Conservation (phyloP, 371 early-diverging fungal species). For the Rhizopus delemar region DNA sequence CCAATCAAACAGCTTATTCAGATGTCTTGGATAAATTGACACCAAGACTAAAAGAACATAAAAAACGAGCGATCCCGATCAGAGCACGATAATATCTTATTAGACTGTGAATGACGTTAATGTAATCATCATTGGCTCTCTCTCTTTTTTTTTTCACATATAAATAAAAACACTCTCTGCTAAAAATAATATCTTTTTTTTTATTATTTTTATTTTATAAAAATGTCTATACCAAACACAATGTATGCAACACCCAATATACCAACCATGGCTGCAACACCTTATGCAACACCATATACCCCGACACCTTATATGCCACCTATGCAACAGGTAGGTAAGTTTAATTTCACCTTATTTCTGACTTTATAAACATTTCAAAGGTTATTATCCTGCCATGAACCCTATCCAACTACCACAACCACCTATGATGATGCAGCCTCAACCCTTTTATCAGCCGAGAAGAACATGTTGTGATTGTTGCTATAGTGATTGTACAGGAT, state of each 20-base stretch:
- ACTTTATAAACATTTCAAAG: background rate
- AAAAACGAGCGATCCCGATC: constrained; percentile 1
- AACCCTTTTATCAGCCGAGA: constrained; percentile 3
- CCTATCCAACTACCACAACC: constrained; percentile 21
- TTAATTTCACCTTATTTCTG: background rate
- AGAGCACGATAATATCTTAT: background rate
- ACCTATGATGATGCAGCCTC: constrained; percentile 14
- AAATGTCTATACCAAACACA: constrained; percentile 16
- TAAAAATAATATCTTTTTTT: constrained; percentile 8
- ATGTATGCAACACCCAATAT: constrained; percentile 14
- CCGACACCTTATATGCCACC: constrained; percentile 10
- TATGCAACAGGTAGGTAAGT: constrained; percentile 16
- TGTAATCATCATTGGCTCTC: background rate
- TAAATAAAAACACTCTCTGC: background rate
- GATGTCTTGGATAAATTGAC: constrained; percentile 23
- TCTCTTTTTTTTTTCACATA: constrained; percentile 4
- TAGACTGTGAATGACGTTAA: constrained; percentile 2
- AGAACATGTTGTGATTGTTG: constrained; percentile 17
- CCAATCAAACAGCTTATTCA: constrained; percentile 28
- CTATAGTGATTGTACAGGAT: constrained; percentile 13
- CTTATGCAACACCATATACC: constrained; percentile 23
- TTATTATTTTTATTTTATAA: constrained; percentile 3
- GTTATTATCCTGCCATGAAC: constrained; percentile 22
- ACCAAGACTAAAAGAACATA: constrained; percentile 22
- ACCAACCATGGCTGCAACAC: constrained; percentile 15